Conservation (phyloP, 1,284 basidiomycete genomes). For the Serendipita sp. region DNA sequence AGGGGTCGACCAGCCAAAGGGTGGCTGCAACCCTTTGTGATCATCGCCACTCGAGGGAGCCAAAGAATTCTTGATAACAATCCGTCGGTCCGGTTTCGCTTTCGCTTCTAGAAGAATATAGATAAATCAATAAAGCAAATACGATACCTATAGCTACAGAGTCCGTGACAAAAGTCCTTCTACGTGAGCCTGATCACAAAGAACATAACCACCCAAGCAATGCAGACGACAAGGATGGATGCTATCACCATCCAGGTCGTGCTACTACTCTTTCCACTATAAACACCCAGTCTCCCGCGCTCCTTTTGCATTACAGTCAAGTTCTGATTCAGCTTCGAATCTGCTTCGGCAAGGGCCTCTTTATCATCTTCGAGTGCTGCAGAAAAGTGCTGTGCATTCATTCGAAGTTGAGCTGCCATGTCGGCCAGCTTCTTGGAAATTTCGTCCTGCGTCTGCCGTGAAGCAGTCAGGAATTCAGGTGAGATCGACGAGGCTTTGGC, state of each 20-base stretch:
- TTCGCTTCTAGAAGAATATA: neutral
- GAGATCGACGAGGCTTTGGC: slow-evolving; percentile 25
- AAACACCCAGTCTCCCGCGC: slow-evolving; percentile 45
- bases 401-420: slow-evolving; percentile 66
- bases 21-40: neutral
- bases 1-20: too few relatives aligned
- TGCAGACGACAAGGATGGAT: slow-evolving; percentile 41
- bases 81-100: neutral
- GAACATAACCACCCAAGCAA: slow-evolving; percentile 58
- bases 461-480: slow-evolving; percentile 39
- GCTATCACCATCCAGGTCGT: slow-evolving; percentile 59
- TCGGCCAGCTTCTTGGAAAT: slow-evolving; percentile 56
- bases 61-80: too few relatives aligned
- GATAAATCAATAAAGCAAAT: neutral
- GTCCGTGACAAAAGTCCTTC: slow-evolving; percentile 5
- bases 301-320: slow-evolving; percentile 54
- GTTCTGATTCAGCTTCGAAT: slow-evolving; percentile 57
- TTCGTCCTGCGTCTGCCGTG: slow-evolving; percentile 51
- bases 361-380: slow-evolving; percentile 50
- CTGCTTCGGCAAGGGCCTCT: slow-evolving; percentile 40
- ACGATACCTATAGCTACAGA: slow-evolving; percentile 1
- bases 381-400: slow-evolving; percentile 58
- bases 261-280: slow-evolving; percentile 46
- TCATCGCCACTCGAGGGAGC: neutral
- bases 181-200: slow-evolving; percentile 52